A percentile compares a stretch with the other conserved stretches of the same genome.
Evolutionary conservation across 768 basidiomycete species (phyloP).

Genomic region (Panaeolus cyanescens): DNA sequence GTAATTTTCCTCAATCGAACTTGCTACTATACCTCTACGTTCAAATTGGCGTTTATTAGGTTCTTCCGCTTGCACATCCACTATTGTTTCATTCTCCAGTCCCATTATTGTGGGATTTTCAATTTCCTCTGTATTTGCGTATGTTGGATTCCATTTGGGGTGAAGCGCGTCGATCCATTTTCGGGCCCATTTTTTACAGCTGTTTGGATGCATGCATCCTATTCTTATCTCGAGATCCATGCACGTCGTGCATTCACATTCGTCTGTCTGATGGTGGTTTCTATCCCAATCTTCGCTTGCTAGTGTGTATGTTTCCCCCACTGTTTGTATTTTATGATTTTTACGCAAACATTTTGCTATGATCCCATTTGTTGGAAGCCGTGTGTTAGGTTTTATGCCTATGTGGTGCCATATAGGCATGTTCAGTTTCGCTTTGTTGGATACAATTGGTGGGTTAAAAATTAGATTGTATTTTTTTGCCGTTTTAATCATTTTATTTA

Average conservation of each 20-base stretch:
- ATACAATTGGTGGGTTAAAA: slow-evolving; percentile 14
- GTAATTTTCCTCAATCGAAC: too few species aligned
- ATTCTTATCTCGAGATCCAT: slow-evolving; percentile 13
- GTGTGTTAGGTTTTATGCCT: slow-evolving; percentile 8
- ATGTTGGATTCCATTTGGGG: not conserved
- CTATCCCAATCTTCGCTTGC: slow-evolving; percentile 1
- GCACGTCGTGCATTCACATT: slow-evolving; percentile 27
- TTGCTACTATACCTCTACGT: too few species aligned
- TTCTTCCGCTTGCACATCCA: too few species aligned
- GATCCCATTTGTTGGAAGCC: slow-evolving; percentile 7
- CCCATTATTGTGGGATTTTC: too few species aligned
- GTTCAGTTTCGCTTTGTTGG: slow-evolving; percentile 9
- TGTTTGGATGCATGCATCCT: not conserved
- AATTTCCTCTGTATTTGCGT: not conserved
- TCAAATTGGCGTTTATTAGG: too few species aligned
- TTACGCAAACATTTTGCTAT: not conserved
- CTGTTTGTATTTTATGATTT: not conserved
- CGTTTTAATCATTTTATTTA: slow-evolving; percentile 14
- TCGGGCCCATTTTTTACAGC: not conserved
- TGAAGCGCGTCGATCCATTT: not conserved
- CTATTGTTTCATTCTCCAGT: too few species aligned
- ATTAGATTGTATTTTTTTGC: slow-evolving; percentile 18
- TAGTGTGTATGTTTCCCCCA: slow-evolving; percentile 9
- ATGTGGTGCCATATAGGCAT: slow-evolving; percentile 32
- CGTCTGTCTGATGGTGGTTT: slow-evolving; percentile 13